Evolutionary conservation across 805 yeast genomes (phyloP), one percentile per base, ranked within the genome.

Genomic region (Suhomyces emberorum): DNA sequence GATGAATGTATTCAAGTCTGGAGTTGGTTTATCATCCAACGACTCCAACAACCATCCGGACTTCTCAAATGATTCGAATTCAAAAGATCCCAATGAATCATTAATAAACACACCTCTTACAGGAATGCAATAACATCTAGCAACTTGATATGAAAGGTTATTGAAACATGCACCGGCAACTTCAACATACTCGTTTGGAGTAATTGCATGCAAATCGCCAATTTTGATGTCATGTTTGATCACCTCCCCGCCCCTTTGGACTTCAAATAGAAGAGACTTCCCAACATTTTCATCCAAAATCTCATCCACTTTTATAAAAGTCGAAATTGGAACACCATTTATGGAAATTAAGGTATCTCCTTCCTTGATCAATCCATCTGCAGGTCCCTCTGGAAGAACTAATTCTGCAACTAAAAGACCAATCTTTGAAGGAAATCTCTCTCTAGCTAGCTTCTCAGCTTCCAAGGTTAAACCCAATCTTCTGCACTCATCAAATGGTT

Each of bases 141-240:
- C 96, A 63, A 88, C 70, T 60, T 89, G 96, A 57, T 89, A 89
- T 34, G 95, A 83, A 46, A 89, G 62, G 35, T 85, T 81, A 54
- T 88, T 88, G 62, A 88, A 87, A 0, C 87, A 76, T 1, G 95
- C 95, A 37, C 96, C 96, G 32, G 84, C 82, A 6, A 85, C 91
- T 37, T 81, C 83, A 4, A 89, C 79, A 55, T 77, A 88, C 45
- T 88, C 70, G 51, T 74, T 76, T 20, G 97, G 97, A 0, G 96
- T 83, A 22, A 88, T 85, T 5, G 72, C 66, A 55, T 88, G 95
- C 41, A 89, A 66, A 51, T 89, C 84, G 25, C 83, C 88, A 28
- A 89, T 83, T 14, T 51, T 57, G 36, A 86, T 75, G 4, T 43
- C 55, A 20, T 77, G 71, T 4, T 49, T 57, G 9, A 79, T 57